Percentiles rank a stretch among this genome's conserved stretches.
These are phyloP conservation scores for Sclerotinia glacialis DNA, from an alignment of 2,329 filamentous ascomycete species.

Conservation along the genomic window DNA sequence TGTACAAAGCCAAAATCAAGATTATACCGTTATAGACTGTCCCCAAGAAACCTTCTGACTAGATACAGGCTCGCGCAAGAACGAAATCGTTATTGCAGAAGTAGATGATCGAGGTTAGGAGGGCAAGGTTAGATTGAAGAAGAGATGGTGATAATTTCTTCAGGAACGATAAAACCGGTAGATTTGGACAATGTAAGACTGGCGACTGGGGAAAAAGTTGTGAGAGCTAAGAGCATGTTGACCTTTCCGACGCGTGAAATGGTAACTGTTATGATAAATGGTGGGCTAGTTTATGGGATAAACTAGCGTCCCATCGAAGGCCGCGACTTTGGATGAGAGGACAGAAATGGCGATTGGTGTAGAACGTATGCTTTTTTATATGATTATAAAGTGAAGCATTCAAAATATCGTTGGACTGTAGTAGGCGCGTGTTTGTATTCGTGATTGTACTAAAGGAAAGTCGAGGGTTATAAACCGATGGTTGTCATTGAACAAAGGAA, in stretches of 20 bases:
- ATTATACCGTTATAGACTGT: conserved; percentile 45
- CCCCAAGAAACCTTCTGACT: conserved; percentile 45
- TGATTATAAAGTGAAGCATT: conserved; percentile 1
- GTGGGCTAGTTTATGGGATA: conserved; percentile 33
- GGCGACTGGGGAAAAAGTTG: conserved; percentile 56
- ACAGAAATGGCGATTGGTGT: conserved; percentile 12
- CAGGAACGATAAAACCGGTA: conserved; percentile 57
- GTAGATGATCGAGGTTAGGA: conserved; percentile 46
- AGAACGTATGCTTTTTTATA: conserved; percentile 10
- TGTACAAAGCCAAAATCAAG: conserved; percentile 47
- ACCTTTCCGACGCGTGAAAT: conserved; percentile 39
- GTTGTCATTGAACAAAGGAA: conserved; percentile 29
- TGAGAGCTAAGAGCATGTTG: conserved; percentile 59
- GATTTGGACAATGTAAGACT: conserved; percentile 53
- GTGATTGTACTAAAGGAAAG: conserved; percentile 19
- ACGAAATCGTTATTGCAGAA: conserved; percentile 39
- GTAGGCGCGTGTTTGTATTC: neutral
- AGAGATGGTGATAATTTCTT: conserved; percentile 44
- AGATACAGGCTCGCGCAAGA: conserved; percentile 43
- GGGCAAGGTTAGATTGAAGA: conserved; percentile 42
- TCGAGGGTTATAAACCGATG: conserved; percentile 28
- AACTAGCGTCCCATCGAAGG: conserved; percentile 36
- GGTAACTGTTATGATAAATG: conserved; percentile 37
- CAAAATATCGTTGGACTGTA: neutral
- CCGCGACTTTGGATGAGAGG: conserved; percentile 22